Base-by-base conservation (phyloP, 2,329 filamentous ascomycete genomes). In the Paracamarosporium sp. region DNA sequence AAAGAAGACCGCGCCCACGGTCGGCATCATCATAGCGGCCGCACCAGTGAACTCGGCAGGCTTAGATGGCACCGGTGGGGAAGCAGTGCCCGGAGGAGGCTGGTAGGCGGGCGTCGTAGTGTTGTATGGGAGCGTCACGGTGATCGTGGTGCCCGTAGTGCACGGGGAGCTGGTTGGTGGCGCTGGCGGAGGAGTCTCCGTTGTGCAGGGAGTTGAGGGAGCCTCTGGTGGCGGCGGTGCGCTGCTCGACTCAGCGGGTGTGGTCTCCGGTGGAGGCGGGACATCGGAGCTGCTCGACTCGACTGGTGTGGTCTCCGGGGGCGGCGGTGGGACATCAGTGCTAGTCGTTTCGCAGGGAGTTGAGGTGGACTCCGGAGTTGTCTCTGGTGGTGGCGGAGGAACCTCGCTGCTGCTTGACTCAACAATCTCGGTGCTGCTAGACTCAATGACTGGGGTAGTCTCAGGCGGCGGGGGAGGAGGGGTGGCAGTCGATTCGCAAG, bases 71-170 rank as follows among this genome's bases (percentile, higher is more conserved):
- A 51, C 27, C 7, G 48, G 48, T 12, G 48, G 48, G n/a, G 36
- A 31, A 15, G 48, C 48, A n/a, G 48, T 51, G n/a, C 48, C 48
- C 9, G 36, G 27, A 17, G 44, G 43, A 12, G 22, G 48, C 36
- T 31, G 13, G 48, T 51, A 51, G 35, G 11, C 48, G 1, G 48
- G 28, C 2, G 48, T 51, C 6, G 36, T 43, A 31, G 17, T 50
- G 48, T 51, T 51, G 48, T 41, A 51, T n/a, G 48, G 48, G 7
- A 51, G 48, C 11, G 48, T 51, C 17, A 51, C 36, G 4, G 27
- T 43, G 36, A 51, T 51, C 25, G 48, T 51, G 20, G 25, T 41
- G n/a, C 36, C 25, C 3, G 35, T 51, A 6, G 48, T 51, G 48
- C 48, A 51, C 4, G 36, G 36, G 12, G 30, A 15, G 48, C 25